These are phyloP conservation scores for Zygoascus ofunaensis DNA, from an alignment of 805 yeast species.

Conservation along the genomic window DNA sequence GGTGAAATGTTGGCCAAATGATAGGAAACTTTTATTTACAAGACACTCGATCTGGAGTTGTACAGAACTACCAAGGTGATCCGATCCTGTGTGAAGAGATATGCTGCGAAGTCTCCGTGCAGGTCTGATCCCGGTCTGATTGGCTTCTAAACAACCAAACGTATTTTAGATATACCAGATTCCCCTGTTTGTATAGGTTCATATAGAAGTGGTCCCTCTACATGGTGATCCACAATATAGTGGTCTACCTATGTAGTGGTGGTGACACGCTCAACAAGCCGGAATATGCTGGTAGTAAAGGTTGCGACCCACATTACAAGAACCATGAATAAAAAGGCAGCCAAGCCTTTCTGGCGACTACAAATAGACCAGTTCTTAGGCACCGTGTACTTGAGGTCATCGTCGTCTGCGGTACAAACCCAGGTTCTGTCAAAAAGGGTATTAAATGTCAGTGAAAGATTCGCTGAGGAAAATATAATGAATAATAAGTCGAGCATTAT, in stretches of 20 bases:
- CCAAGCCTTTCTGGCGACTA: slow-evolving; percentile 64
- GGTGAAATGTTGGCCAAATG: too few relatives aligned
- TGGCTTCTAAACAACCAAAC: too few relatives aligned
- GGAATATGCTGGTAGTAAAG: slow-evolving; percentile 69
- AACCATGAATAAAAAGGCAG: slow-evolving; percentile 68
- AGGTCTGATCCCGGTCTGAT: too few relatives aligned
- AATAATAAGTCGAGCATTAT: slow-evolving; percentile 75
- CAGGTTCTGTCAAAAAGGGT: slow-evolving; percentile 72
- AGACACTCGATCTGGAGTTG: too few relatives aligned
- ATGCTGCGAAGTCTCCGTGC: too few relatives aligned
- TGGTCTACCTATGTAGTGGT: not conserved
- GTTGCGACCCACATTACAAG: slow-evolving; percentile 78
- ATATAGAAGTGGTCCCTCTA: too few relatives aligned
- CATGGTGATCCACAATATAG: too few relatives aligned
- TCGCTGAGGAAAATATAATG: slow-evolving; percentile 83
- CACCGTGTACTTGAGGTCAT: slow-evolving; percentile 16
- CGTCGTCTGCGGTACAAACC: slow-evolving; percentile 47
- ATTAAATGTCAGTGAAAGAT: slow-evolving; percentile 75
- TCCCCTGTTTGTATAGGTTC: too few relatives aligned
- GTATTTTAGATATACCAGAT: too few relatives aligned
- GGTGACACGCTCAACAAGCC: slow-evolving; percentile 55
- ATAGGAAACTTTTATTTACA: too few relatives aligned
- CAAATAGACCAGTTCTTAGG: slow-evolving; percentile 50
- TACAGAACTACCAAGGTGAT: too few relatives aligned
- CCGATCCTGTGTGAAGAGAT: too few relatives aligned